These are phyloP conservation scores for Recurvomyces mirabilis DNA, from an alignment of 495 filamentous ascomycete species.

Conservation along the genomic window DNA sequence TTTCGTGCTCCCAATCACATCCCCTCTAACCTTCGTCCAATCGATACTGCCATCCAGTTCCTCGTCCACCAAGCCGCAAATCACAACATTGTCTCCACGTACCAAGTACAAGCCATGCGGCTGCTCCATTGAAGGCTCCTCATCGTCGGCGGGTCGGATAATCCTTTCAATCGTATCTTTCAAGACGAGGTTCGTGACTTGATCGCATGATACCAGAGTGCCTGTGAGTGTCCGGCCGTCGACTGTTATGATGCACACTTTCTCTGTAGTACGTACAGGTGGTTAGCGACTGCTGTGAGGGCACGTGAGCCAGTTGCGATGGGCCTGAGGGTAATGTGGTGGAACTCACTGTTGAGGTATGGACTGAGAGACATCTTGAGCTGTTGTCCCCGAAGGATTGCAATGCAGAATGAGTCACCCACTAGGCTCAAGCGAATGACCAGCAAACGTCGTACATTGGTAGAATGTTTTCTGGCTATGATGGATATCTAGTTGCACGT, in stretches of 20 bases:
- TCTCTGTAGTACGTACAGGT: conserved; percentile 46
- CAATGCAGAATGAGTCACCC: too few relatives aligned
- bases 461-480: too few relatives aligned
- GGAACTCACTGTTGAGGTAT: conserved; percentile 53
- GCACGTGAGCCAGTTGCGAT: background rate
- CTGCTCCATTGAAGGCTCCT: conserved; percentile 68
- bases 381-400: too few relatives aligned
- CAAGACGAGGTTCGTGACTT: conserved; percentile 86
- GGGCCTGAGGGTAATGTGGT: conserved; percentile 7
- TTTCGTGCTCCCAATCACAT: conserved; percentile 73
- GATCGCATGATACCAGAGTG: conserved; percentile 74
- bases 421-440: too few relatives aligned
- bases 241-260: conserved; percentile 79
- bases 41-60: conserved; percentile 76
- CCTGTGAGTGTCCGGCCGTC: conserved; percentile 86
- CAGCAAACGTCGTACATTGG: too few relatives aligned
- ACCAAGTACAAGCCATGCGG: conserved; percentile 84
- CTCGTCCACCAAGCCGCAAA: conserved; percentile 83
- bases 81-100: conserved; percentile 87
- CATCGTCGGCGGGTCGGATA: conserved; percentile 71
- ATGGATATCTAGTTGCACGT: too few relatives aligned
- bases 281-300: conserved; percentile 1
- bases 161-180: conserved; percentile 76
- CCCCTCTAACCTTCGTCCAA: conserved; percentile 80
- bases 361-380: conserved; percentile 60